phyloP scores from a whole-genome alignment of 176 grass and related monocot species.

The Zoysia pacifica region DNA sequence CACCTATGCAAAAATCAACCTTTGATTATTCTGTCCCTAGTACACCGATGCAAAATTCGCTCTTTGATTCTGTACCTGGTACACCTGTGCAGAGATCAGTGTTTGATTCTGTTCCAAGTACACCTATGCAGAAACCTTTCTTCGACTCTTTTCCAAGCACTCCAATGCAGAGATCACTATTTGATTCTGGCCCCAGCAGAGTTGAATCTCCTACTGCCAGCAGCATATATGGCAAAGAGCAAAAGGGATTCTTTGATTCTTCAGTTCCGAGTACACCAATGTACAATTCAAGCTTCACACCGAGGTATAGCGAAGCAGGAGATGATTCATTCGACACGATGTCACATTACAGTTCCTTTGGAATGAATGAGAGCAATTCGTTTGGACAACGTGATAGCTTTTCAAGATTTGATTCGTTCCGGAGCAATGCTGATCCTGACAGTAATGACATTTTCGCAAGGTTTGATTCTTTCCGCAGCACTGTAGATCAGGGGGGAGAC shows the following conservation, averaged over 20 bases:
- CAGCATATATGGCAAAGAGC: slow-evolving; percentile 53
- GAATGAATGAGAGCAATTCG: slow-evolving; percentile 50
- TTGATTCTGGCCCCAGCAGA: slow-evolving; percentile 66
- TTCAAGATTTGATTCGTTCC: slow-evolving; percentile 76
- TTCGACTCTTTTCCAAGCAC: slow-evolving; percentile 76
- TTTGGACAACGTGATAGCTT: slow-evolving; percentile 50
- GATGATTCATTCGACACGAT: slow-evolving; percentile 88
- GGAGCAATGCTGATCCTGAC: slow-evolving; percentile 49
- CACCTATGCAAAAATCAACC: neutral
- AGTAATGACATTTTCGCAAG: slow-evolving; percentile 52
- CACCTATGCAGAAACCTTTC: slow-evolving; percentile 61
- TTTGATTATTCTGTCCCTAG: no score
- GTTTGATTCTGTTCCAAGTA: slow-evolving; percentile 72
- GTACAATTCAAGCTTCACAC: slow-evolving; percentile 83
- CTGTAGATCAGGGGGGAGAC: slow-evolving; percentile 51
- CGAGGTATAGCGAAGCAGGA: slow-evolving; percentile 83
- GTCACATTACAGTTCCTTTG: slow-evolving; percentile 60
- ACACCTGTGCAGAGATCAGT: slow-evolving; percentile 52
- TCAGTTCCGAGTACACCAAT: slow-evolving; percentile 79
- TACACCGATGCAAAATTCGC: slow-evolving; percentile 36
- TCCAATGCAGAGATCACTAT: slow-evolving; percentile 61
- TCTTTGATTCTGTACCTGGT: slow-evolving; percentile 65
- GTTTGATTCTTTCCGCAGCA: slow-evolving; percentile 90
- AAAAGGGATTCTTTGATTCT: slow-evolving; percentile 75
- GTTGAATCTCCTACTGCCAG: slow-evolving; percentile 58